These are phyloP conservation scores for Sporothrix mexicana DNA, from an alignment of 2,329 filamentous ascomycete species.

Conservation along the genomic window DNA sequence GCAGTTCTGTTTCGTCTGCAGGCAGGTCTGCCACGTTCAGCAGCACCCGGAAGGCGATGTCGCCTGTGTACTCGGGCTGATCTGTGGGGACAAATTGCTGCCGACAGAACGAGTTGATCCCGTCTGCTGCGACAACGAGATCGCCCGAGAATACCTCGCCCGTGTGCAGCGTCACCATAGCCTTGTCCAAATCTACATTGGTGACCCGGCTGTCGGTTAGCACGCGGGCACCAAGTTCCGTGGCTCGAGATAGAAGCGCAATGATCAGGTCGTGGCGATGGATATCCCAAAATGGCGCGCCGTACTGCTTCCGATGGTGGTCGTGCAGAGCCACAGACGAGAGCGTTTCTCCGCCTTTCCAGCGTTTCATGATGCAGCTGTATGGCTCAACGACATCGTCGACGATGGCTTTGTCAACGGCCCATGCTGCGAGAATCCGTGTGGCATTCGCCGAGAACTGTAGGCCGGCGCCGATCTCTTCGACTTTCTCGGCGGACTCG, in stretches of 20 bases:
- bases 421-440: constrained; percentile 27
- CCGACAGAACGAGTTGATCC: constrained; percentile 29
- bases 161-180: constrained; percentile 24
- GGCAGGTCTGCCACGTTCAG: constrained; percentile 27
- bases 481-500: constrained; percentile 32
- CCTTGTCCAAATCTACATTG: constrained; percentile 29
- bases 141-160: constrained; percentile 19
- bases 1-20: constrained; percentile 7
- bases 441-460: constrained; percentile 32
- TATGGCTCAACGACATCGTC: constrained; percentile 31
- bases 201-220: constrained; percentile 26
- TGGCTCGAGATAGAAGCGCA: constrained; percentile 28
- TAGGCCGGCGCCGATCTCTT: constrained; percentile 32
- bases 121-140: constrained; percentile 29
- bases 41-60: constrained; percentile 33
- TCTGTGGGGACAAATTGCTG: constrained; percentile 31
- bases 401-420: constrained; percentile 29
- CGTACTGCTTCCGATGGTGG: constrained; percentile 31
- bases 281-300: constrained; percentile 34
- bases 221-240: constrained; percentile 31
- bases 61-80: constrained; percentile 31
- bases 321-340: constrained; percentile 20
- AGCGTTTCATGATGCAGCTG: constrained; percentile 33
- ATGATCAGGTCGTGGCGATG: constrained; percentile 34
- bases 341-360: constrained; percentile 27